Conservation (phyloP, 257 asterid species). For the Solanum paucissectum region DNA sequence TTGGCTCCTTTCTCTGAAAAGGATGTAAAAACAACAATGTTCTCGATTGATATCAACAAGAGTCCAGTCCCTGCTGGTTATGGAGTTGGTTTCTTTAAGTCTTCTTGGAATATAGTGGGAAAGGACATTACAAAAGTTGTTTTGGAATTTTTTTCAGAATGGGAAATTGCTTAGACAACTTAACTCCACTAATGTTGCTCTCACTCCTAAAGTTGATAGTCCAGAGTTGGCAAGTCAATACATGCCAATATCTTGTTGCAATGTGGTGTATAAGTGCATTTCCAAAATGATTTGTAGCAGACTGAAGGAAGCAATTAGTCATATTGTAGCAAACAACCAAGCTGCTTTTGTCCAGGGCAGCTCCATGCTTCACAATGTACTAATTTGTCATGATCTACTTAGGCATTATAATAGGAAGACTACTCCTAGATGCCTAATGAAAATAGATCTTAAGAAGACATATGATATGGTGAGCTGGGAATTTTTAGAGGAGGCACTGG, state of each 20-base stretch:
- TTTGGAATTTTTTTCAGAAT: too few relatives aligned
- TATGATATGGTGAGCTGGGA: not conserved
- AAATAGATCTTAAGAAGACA: not conserved
- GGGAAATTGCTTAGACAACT: not conserved
- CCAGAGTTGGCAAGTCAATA: not conserved
- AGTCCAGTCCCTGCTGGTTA: not conserved
- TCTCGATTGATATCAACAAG: not conserved
- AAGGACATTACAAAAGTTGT: too few relatives aligned
- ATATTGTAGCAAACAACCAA: not conserved
- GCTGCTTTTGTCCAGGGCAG: not conserved
- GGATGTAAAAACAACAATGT: not conserved
- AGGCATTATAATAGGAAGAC: not conserved
- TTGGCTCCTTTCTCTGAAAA: not conserved
- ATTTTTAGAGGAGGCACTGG: not conserved
- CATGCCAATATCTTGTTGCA: not conserved
- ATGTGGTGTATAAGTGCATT: not conserved
- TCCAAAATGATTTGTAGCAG: not conserved
- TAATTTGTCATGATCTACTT: not conserved
- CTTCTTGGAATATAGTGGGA: not conserved
- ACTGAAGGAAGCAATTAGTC: not conserved
- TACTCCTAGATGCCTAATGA: not conserved
- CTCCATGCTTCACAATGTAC: not conserved
- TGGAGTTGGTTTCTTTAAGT: not conserved
- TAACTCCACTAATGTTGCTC: not conserved
- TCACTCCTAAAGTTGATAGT: not conserved